Conservation (phyloP, 495 filamentous ascomycete genomes). For the Tuber microsphaerosporum region DNA sequence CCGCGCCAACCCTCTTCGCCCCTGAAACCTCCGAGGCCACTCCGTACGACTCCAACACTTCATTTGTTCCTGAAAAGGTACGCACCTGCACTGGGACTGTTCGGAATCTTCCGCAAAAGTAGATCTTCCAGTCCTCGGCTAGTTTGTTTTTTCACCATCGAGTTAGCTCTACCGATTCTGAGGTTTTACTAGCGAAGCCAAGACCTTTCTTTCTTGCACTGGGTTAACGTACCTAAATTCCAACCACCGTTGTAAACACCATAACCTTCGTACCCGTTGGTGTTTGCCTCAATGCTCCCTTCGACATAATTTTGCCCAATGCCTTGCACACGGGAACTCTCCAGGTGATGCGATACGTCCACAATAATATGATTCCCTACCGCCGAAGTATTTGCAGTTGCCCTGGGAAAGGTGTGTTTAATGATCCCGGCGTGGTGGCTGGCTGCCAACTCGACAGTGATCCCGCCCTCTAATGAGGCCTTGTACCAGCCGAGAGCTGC, state of each 20-base stretch:
- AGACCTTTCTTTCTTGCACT: slow-evolving; percentile 31
- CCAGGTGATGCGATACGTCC: slow-evolving; percentile 65
- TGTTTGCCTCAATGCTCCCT: slow-evolving; percentile 53
- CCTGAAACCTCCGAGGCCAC: slow-evolving; percentile 30
- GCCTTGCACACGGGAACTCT: slow-evolving; percentile 54
- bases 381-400: slow-evolving; percentile 11
- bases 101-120: slow-evolving; percentile 64
- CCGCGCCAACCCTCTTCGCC: slow-evolving; percentile 44
- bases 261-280: slow-evolving; percentile 56
- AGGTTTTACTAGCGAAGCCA: not conserved
- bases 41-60: slow-evolving; percentile 36
- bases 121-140: slow-evolving; percentile 53
- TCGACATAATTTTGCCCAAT: slow-evolving; percentile 60
- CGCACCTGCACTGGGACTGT: slow-evolving; percentile 42
- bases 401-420: slow-evolving; percentile 54
- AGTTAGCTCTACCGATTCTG: not conserved
- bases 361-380: slow-evolving; percentile 54
- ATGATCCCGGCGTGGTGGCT: slow-evolving; percentile 58
- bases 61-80: slow-evolving; percentile 50
- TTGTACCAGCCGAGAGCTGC: slow-evolving; percentile 60
- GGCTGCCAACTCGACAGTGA: slow-evolving; percentile 56
- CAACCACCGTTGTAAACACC: slow-evolving; percentile 60
- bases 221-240: slow-evolving; percentile 49
- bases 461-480: slow-evolving; percentile 49
- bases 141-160: slow-evolving; percentile 15